Base-by-base conservation (phyloP, 768 basidiomycete species). In the Favolaschia claudopus region DNA sequence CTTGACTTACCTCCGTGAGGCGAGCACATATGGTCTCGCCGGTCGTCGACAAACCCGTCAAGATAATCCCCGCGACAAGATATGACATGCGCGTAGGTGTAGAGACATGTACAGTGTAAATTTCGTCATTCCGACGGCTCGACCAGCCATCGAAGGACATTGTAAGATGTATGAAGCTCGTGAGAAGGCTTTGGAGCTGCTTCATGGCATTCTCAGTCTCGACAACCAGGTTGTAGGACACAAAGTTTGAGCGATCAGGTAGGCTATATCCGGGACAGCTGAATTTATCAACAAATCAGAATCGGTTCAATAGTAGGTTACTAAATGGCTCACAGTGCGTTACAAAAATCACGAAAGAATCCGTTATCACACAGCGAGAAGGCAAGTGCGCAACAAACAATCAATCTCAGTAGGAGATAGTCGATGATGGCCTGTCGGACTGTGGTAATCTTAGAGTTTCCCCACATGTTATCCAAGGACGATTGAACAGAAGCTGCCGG, bases 101-200 rank as follows among this genome's bases (percentile, higher is more conserved):
- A 1, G 52, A 24, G 29, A 61, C 32, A 29, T 55, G 53, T 7
- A 55, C 53, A 15, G 53, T 61, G 17, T 55, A 61, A 15, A 61
- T 61, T 27, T 61, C 53, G 25, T 61, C 53, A 20, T 25, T 37
- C 20, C 43, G 15, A 2, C 43, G 24, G 24, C 59, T 61, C 0
- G 59, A 61, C 59, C 59, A 61, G 2, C 59, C 59, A n/a, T 61
- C 59, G 19, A 61, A 55, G 0, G 59, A 61, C n/a, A 61, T 6
- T 2, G 53, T 48, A 8, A 61, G 50, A 34, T 61, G 53, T 5
- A 55, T 27, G 14, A 55, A 55, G 12, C 12, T 38, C 29, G 29
- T 45, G 1, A 61, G 39, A 33, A 34, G 42, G 3, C 12, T 17
- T 8, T 47, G 24, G 20, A 60, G 51, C 17, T 47, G 34, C 2